Conservation (phyloP, 345 rosid species). For the Eucalyptus cloeziana region DNA sequence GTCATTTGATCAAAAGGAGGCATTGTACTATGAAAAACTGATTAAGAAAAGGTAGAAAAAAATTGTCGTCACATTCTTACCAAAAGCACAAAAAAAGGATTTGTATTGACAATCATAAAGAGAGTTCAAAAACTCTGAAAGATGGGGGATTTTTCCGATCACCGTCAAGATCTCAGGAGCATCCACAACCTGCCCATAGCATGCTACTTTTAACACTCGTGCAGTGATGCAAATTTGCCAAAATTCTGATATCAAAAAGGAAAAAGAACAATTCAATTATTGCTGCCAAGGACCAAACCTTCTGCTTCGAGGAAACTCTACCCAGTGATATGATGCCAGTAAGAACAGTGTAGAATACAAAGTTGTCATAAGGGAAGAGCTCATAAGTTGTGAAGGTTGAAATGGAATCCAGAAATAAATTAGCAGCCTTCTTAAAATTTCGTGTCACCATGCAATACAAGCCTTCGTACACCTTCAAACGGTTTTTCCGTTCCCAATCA, state of each 20-base stretch:
- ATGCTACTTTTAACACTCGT: neutral
- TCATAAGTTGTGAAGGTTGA: constrained; percentile 98
- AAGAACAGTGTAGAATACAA: constrained; percentile 92
- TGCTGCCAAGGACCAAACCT: constrained; percentile 30
- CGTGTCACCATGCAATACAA: constrained; percentile 84
- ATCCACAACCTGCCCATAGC: constrained; percentile 71
- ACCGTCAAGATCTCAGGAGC: constrained; percentile 99
- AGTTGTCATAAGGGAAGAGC: constrained; percentile 88
- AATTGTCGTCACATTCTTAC: constrained; percentile 18
- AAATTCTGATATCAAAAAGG: neutral
- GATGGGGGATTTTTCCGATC: constrained; percentile 82
- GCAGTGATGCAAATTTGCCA: neutral
- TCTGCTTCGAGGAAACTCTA: constrained; percentile 94
- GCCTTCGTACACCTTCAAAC: constrained; percentile 96
- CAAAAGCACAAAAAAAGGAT: constrained; percentile 86
- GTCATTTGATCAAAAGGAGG: neutral
- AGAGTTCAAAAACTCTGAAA: constrained; percentile 90
- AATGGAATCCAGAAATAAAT: constrained; percentile 86
- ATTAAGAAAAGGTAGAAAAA: neutral
- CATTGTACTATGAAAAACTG: neutral
- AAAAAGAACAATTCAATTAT: neutral
- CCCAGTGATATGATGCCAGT: constrained; percentile 92
- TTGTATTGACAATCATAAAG: constrained; percentile 90
- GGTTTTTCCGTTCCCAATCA: constrained; percentile 99
- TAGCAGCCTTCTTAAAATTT: constrained; percentile 84